Percentiles rank a stretch among this genome's conserved stretches.
Evolutionary conservation across 495 filamentous ascomycete genomes (phyloP).

Genomic region (Diplogelasinospora grovesii): DNA sequence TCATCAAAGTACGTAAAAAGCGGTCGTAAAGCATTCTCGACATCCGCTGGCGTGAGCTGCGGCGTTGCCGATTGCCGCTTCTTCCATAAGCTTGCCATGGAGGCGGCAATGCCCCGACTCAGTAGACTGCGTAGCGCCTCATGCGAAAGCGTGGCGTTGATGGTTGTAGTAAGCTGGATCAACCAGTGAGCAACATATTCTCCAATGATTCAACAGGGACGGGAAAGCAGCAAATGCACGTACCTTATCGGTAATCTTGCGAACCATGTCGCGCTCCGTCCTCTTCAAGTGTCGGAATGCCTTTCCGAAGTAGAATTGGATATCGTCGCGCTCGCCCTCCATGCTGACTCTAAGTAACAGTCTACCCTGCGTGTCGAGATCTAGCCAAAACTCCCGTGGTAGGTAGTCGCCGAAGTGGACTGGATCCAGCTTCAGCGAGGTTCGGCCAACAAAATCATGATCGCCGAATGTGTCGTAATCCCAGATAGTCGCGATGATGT

Average conservation of each 20-base stretch:
- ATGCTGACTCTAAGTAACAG: constrained; percentile 88
- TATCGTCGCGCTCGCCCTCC: constrained; percentile 97
- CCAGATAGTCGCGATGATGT: constrained; percentile 96
- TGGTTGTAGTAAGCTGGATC: constrained; percentile 80
- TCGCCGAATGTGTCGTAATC: constrained; percentile 97
- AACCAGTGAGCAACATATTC: constrained; percentile 15
- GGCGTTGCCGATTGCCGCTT: constrained; percentile 47
- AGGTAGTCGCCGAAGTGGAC: constrained; percentile 92
- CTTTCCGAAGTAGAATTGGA: constrained; percentile 98
- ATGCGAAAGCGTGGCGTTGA: constrained; percentile 80
- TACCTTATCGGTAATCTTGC: constrained; percentile 97
- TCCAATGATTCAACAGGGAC: too few relatives aligned
- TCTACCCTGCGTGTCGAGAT: constrained; percentile 91
- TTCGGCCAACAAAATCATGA: constrained; percentile 93
- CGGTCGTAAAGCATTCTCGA: constrained; percentile 75
- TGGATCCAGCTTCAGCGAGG: constrained; percentile 90
- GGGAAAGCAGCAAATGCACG: constrained; percentile 14
- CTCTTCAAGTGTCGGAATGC: constrained; percentile 91
- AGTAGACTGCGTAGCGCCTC: constrained; percentile 70
- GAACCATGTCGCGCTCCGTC: constrained; percentile 95
- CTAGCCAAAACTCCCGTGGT: constrained; percentile 93
- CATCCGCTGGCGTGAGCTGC: constrained; percentile 59
- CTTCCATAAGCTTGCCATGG: constrained; percentile 73
- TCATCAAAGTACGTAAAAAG: constrained; percentile 98
- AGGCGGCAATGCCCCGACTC: constrained; percentile 66